These are phyloP conservation scores for Salix caprea DNA, from an alignment of 345 rosid species.

Conservation along the genomic window DNA sequence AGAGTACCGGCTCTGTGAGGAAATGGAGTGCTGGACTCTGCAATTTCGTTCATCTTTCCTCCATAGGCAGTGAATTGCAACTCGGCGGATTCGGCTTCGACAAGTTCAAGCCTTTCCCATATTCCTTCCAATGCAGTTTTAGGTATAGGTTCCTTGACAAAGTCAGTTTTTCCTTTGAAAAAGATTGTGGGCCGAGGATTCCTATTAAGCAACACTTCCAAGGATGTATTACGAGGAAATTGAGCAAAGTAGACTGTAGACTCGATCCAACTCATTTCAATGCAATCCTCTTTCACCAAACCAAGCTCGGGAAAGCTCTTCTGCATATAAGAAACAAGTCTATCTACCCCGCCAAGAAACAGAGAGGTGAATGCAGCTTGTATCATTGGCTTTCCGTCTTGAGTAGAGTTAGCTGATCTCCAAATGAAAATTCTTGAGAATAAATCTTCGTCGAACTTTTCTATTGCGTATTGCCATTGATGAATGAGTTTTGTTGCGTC, in stretches of 20 bases:
- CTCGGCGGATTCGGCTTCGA: background rate
- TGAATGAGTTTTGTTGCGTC: background rate
- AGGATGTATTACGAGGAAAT: background rate
- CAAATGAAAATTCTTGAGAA: background rate
- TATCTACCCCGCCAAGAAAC: background rate
- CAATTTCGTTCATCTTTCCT: slow-evolving; percentile 19
- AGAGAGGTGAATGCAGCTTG: background rate
- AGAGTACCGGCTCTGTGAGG: background rate
- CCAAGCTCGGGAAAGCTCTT: slow-evolving; percentile 1
- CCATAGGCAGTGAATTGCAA: background rate
- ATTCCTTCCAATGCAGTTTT: background rate
- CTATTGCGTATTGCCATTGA: background rate
- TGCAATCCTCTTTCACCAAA: background rate
- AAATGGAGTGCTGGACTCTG: slow-evolving; percentile 2
- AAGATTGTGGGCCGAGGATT: background rate
- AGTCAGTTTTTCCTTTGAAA: background rate
- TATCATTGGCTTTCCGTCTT: background rate
- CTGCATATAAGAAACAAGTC: background rate
- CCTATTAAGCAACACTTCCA: background rate
- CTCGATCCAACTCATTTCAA: slow-evolving; percentile 5
- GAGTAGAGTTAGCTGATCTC: background rate
- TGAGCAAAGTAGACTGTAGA: background rate
- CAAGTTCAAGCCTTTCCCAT: background rate
- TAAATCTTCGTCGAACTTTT: background rate
- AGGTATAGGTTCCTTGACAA: background rate